A percentile compares a stretch with the other conserved stretches of the same genome.
phyloP scores from a whole-genome alignment of 2,329 filamentous ascomycete species.

The Exophiala calicioides region DNA sequence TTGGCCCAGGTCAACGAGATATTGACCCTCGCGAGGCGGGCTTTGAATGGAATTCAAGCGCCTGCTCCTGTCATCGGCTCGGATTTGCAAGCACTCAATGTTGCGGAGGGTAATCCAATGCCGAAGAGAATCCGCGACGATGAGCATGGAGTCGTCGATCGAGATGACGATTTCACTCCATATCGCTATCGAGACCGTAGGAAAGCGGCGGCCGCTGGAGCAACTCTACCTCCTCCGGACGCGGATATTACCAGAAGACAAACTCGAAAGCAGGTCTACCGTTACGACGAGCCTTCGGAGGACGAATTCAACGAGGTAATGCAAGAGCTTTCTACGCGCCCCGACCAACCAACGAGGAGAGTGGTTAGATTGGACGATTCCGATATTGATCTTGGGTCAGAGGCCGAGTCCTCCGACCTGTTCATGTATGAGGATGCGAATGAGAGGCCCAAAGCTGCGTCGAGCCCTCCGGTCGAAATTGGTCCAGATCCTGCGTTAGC shows the following conservation, averaged over 20 bases:
- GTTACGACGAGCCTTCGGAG: slow-evolving; percentile 31
- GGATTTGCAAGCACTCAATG: slow-evolving; percentile 33
- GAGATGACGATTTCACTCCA: slow-evolving; percentile 33
- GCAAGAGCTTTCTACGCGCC: slow-evolving; percentile 1
- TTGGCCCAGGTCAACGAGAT: slow-evolving; percentile 26
- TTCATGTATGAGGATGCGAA: slow-evolving; percentile 4
- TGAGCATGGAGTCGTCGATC: slow-evolving; percentile 25
- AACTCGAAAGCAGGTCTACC: slow-evolving; percentile 26
- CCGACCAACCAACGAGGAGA: neutral
- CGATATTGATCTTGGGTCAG: slow-evolving; percentile 11
- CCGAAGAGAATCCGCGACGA: slow-evolving; percentile 23
- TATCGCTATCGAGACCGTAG: slow-evolving; percentile 28
- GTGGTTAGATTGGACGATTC: slow-evolving; percentile 15
- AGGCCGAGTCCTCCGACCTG: slow-evolving; percentile 8
- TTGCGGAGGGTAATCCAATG: slow-evolving; percentile 29
- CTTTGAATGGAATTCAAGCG: slow-evolving; percentile 21
- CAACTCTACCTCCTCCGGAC: slow-evolving; percentile 12
- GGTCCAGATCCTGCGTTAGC: slow-evolving; percentile 1
- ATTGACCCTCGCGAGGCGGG: slow-evolving; percentile 18
- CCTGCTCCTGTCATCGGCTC: slow-evolving; percentile 31
- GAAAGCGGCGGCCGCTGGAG: slow-evolving; percentile 21
- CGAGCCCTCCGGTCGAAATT: slow-evolving; percentile 11
- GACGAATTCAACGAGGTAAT: slow-evolving; percentile 28
- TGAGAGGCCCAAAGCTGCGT: slow-evolving; percentile 3
- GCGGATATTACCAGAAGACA: slow-evolving; percentile 25